phyloP scores from a whole-genome alignment of 116 monocot species.

The Iris pallida region DNA sequence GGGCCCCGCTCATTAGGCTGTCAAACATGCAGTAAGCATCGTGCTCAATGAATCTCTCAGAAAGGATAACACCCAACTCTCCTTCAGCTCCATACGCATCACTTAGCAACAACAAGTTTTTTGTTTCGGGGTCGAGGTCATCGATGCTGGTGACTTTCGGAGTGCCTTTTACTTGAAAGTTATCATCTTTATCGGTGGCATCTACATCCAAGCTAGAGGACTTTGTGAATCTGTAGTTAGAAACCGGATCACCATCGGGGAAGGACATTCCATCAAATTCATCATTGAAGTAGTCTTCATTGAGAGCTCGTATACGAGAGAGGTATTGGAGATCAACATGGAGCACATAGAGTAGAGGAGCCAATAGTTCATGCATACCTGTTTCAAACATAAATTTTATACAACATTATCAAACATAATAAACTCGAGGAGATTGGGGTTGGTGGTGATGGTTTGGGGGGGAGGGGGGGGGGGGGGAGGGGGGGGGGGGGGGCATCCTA shows the following conservation, averaged over 20 bases:
- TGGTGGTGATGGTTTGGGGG: too few relatives aligned
- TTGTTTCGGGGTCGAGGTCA: slow-evolving; percentile 79
- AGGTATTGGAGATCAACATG: slow-evolving; percentile 66
- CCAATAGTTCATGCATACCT: slow-evolving; percentile 99
- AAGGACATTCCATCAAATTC: slow-evolving; percentile 66
- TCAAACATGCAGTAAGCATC: slow-evolving; percentile 95
- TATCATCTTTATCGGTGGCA: slow-evolving; percentile 6
- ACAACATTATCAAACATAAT: too few relatives aligned
- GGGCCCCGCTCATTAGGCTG: slow-evolving; percentile 65
- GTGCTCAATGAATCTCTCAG: slow-evolving; percentile 93
- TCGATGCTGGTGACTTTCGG: slow-evolving; percentile 34
- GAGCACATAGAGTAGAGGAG: slow-evolving; percentile 88
- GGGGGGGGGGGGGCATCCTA: too few relatives aligned
- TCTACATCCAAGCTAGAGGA: slow-evolving; percentile 24
- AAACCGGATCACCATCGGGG: slow-evolving; percentile 35
- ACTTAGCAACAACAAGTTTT: slow-evolving; percentile 59
- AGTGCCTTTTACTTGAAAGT: slow-evolving; percentile 10
- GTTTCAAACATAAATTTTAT: slow-evolving; percentile 4
- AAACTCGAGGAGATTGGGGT: too few relatives aligned
- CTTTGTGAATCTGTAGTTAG: slow-evolving; percentile 36
- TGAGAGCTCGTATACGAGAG: slow-evolving; percentile 40
- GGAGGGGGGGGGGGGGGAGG: too few relatives aligned
- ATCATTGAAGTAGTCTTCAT: slow-evolving; percentile 75
- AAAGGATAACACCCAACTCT: slow-evolving; percentile 79
- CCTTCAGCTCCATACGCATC: slow-evolving; percentile 98